A percentile compares a stretch with the other conserved stretches of the same genome.
phyloP scores from a whole-genome alignment of 2,329 filamentous ascomycete genomes.

The Diaporthe amygdali region DNA sequence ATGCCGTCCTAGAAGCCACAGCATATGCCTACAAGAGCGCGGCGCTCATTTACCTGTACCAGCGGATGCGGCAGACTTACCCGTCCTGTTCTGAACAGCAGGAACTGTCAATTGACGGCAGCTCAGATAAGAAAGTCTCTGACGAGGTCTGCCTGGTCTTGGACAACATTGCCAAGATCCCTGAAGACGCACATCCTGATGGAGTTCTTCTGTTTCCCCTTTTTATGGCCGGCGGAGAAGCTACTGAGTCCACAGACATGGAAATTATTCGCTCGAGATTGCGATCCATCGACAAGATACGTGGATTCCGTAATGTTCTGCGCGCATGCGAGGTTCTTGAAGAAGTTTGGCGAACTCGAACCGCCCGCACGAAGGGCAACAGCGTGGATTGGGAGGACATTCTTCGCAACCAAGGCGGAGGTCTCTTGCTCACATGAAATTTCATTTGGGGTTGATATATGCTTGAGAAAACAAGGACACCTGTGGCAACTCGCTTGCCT shows the following conservation, averaged over 20 bases:
- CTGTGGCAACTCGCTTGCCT: neutral
- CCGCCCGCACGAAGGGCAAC: neutral
- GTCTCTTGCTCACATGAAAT: neutral
- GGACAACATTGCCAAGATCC: neutral
- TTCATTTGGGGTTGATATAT: neutral
- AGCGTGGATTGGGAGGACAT: neutral
- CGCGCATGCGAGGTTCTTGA: neutral
- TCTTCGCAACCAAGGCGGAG: neutral
- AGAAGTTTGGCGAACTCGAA: neutral
- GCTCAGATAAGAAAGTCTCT: neutral
- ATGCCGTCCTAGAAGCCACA: neutral
- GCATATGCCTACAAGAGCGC: neutral
- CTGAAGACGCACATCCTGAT: neutral
- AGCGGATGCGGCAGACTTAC: neutral
- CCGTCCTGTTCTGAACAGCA: too few species aligned
- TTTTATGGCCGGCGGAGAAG: neutral
- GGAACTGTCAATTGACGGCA: too few species aligned
- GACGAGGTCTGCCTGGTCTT: neutral
- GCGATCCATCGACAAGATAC: neutral
- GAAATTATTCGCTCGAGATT: neutral
- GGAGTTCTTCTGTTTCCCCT: neutral
- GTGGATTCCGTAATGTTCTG: neutral
- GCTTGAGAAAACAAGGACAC: neutral
- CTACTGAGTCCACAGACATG: neutral
- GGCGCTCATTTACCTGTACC: neutral